phyloP scores from a whole-genome alignment of 2,329 filamentous ascomycete genomes.

The Colletotrichum tanaceti region DNA sequence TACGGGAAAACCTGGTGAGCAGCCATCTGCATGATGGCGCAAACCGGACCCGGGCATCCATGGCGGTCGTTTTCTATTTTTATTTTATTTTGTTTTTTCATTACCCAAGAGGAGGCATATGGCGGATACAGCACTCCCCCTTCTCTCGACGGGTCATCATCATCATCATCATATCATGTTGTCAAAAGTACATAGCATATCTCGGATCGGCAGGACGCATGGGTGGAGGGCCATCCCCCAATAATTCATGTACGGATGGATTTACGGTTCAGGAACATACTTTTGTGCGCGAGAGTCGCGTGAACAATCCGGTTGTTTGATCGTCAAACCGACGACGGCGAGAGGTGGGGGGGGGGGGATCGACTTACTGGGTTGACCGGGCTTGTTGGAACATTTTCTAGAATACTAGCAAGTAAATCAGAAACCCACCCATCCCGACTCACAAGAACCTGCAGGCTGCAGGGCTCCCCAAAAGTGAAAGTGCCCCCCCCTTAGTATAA shows the following conservation, averaged over 20 bases:
- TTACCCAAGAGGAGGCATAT: conserved; percentile 27
- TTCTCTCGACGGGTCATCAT: conserved; percentile 22
- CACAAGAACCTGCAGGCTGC: conserved; percentile 1
- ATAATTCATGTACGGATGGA: not conserved
- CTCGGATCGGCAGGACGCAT: not conserved
- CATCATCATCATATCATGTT: conserved; percentile 1
- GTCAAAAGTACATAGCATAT: conserved; percentile 14
- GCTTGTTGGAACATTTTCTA: too few species aligned
- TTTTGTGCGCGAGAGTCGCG: not conserved
- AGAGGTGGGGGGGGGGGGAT: not conserved
- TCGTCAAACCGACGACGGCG: not conserved
- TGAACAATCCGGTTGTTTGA: not conserved
- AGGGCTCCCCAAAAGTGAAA: not conserved
- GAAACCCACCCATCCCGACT: not conserved
- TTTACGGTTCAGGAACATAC: not conserved
- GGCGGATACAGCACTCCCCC: conserved; percentile 40
- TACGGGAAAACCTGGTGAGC: conserved; percentile 6
- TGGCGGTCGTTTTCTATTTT: conserved; percentile 15
- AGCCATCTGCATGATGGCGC: conserved; percentile 8
- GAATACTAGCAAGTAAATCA: not conserved
- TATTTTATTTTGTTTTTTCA: not conserved
- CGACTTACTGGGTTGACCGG: not conserved
- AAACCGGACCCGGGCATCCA: not conserved
- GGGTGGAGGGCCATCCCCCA: not conserved
- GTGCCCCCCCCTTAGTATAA: not conserved